Conservation (phyloP, 2,329 filamentous ascomycete genomes). For the Byssothecium circinans region DNA sequence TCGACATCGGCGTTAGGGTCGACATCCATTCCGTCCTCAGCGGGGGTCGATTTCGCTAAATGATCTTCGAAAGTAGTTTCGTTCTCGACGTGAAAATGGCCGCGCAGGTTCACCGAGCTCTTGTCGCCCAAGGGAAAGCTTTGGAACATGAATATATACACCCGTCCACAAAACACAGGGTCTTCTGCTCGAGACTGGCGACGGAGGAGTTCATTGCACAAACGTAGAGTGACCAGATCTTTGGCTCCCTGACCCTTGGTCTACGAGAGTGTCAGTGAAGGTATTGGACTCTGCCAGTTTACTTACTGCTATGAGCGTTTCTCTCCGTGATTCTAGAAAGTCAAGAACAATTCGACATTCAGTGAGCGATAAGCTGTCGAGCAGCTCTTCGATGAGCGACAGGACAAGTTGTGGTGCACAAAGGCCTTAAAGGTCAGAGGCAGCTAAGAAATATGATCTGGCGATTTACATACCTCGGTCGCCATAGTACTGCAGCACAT, state of each 20-base stretch:
- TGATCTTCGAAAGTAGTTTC: constrained; percentile 78
- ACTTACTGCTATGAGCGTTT: constrained; percentile 76
- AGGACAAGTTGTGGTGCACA: constrained; percentile 81
- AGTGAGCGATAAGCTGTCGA: constrained; percentile 93
- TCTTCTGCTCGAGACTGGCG: constrained; percentile 94
- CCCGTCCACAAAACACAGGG: constrained; percentile 93
- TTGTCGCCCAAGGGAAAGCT: constrained; percentile 96
- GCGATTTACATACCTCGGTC: constrained; percentile 64
- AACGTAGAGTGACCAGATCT: constrained; percentile 84
- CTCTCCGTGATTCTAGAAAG: constrained; percentile 89
- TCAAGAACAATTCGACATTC: constrained; percentile 91
- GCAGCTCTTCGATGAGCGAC: constrained; percentile 88
- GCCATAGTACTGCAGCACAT: constrained; percentile 85
- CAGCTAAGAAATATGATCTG: not conserved
- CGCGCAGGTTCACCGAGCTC: constrained; percentile 93
- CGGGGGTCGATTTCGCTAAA: constrained; percentile 39
- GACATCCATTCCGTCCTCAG: constrained; percentile 65
- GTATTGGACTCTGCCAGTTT: not conserved
- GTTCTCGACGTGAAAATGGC: constrained; percentile 96
- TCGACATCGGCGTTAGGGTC: constrained; percentile 48
- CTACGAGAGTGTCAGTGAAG: constrained; percentile 29
- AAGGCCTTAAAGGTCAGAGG: constrained; percentile 42
- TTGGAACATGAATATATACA: constrained; percentile 98
- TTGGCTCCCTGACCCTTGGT: constrained; percentile 59
- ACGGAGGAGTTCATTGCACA: constrained; percentile 92